Conservation (phyloP, 495 filamentous ascomycete genomes). For the Penicillium pulvis region DNA sequence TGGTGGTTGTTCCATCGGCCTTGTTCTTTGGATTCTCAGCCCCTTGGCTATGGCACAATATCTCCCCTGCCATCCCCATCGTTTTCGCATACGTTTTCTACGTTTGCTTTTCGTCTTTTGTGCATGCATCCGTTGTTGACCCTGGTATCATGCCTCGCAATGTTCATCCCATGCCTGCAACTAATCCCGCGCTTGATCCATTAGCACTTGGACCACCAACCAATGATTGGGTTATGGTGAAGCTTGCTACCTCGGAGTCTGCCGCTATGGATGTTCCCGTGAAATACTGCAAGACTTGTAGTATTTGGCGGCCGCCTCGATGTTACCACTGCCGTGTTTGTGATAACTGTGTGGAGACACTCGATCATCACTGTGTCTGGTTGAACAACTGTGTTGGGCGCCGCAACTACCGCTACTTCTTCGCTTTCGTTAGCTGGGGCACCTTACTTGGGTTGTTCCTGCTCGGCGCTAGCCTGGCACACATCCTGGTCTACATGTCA, state of each 20-base stretch:
- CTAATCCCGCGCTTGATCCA: slow-evolving; percentile 68
- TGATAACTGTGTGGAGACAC: slow-evolving; percentile 95
- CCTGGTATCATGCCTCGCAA: slow-evolving; percentile 93
- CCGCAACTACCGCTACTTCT: slow-evolving; percentile 98
- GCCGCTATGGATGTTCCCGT: slow-evolving; percentile 95
- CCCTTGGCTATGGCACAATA: slow-evolving; percentile 85
- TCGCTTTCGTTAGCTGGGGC: slow-evolving; percentile 76
- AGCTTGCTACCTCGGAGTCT: slow-evolving; percentile 67
- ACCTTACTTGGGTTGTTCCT: slow-evolving; percentile 79
- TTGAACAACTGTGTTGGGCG: slow-evolving; percentile 98
- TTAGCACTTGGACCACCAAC: slow-evolving; percentile 77
- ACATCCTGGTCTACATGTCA: slow-evolving; percentile 71
- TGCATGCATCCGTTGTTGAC: slow-evolving; percentile 89
- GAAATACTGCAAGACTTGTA: slow-evolving; percentile 96
- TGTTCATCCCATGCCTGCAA: slow-evolving; percentile 63
- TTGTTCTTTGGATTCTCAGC: slow-evolving; percentile 89
- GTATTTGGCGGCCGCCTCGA: slow-evolving; percentile 92
- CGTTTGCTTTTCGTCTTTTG: slow-evolving; percentile 86
- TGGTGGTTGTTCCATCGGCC: slow-evolving; percentile 72
- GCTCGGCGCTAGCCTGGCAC: slow-evolving; percentile 72
- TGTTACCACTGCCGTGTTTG: slow-evolving; percentile 96
- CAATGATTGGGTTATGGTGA: slow-evolving; percentile 89
- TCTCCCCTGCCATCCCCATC: slow-evolving; percentile 91
- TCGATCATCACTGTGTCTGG: slow-evolving; percentile 99
- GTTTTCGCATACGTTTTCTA: slow-evolving; percentile 88